Conservation (phyloP, 257 asterid species). For the Linderniella brevidens region DNA sequence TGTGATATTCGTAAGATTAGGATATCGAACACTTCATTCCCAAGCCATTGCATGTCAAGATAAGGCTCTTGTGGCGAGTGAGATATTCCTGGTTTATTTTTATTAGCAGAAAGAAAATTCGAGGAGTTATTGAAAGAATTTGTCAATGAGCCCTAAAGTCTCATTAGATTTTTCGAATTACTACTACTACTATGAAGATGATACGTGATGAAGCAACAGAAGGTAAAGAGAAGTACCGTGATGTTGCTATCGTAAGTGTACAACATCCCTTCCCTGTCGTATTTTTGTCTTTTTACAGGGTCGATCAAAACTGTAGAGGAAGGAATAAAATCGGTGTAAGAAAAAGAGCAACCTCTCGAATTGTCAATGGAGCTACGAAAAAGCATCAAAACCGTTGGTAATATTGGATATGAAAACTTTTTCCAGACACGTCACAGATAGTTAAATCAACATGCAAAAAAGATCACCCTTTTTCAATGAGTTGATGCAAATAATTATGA, state of each 20-base stretch:
- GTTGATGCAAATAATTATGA: no score
- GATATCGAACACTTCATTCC: constrained; percentile 81
- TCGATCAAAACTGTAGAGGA: constrained; percentile 64
- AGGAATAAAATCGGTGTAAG: not conserved
- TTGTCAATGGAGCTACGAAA: no score
- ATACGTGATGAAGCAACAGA: not conserved
- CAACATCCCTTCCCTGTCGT: constrained; percentile 69
- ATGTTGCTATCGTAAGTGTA: constrained; percentile 48
- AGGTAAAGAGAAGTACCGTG: constrained; percentile 14
- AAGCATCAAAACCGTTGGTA: not conserved
- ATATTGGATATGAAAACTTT: not conserved
- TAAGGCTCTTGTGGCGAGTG: constrained; percentile 76
- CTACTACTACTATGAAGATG: no score
- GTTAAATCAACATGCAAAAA: not conserved
- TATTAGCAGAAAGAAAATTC: no score
- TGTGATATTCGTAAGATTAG: constrained; percentile 15
- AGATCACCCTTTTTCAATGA: not conserved
- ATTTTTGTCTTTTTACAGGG: constrained; percentile 74
- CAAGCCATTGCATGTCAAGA: constrained; percentile 79
- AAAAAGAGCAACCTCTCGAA: no score
- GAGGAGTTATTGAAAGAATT: no score
- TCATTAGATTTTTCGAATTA: no score
- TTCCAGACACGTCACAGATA: not conserved
- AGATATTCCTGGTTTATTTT: constrained; percentile 59
- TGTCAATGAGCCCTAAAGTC: no score